phyloP scores from a whole-genome alignment of 371 early-diverging fungal genomes.

The Thermomucor indicae-seudaticae region DNA sequence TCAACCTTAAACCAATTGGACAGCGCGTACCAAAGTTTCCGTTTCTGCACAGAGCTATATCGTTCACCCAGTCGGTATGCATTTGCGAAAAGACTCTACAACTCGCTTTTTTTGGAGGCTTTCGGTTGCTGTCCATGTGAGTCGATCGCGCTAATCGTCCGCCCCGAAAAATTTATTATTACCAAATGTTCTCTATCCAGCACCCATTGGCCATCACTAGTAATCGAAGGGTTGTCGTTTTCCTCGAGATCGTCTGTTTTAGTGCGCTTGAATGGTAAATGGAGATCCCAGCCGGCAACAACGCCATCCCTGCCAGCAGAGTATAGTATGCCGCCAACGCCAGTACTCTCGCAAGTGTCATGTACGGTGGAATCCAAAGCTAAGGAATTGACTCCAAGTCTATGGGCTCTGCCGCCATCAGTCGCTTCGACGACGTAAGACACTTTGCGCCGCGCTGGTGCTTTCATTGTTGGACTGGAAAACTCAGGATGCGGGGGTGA shows the following conservation, averaged over 20 bases:
- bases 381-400: slow-evolving; percentile 74
- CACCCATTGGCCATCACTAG: slow-evolving; percentile 10
- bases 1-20: background rate
- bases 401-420: slow-evolving; percentile 54
- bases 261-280: slow-evolving; percentile 23
- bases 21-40: slow-evolving; percentile 27
- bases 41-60: slow-evolving; percentile 66
- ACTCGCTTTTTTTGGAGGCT: slow-evolving; percentile 28
- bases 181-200: slow-evolving; percentile 9
- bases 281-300: slow-evolving; percentile 84
- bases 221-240: background rate
- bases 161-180: too few species aligned
- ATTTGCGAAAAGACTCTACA: slow-evolving; percentile 71
- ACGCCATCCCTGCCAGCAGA: slow-evolving; percentile 90
- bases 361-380: slow-evolving; percentile 56
- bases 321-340: slow-evolving; percentile 71
- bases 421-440: slow-evolving; percentile 58
- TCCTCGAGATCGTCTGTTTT: slow-evolving; percentile 1
- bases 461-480: slow-evolving; percentile 22
- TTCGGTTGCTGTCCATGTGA: background rate
- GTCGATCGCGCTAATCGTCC: too few species aligned
- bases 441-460: slow-evolving; percentile 46
- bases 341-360: slow-evolving; percentile 3
- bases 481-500: too few species aligned
- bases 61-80: slow-evolving; percentile 97